Percentiles rank a stretch among this genome's conserved stretches.
Evolutionary conservation across 768 basidiomycete genomes (phyloP).

Genomic region (Auriscalpium orientale): DNA sequence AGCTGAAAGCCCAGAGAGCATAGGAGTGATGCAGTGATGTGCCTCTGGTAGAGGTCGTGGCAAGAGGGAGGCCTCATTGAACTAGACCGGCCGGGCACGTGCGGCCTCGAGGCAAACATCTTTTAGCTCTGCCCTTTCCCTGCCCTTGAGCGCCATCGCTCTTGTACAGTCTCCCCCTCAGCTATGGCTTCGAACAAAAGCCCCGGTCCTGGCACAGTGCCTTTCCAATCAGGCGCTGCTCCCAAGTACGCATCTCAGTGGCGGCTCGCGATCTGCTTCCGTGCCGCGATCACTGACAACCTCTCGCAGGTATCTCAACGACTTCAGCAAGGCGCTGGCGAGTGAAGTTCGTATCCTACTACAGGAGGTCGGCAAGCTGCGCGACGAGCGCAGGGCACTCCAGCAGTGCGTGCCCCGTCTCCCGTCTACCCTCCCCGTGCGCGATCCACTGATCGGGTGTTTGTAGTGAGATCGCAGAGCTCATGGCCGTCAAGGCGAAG

Average conservation of each 20-base stretch:
- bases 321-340: constrained; percentile 57
- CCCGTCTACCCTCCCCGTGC: not conserved
- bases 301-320: constrained; percentile 41
- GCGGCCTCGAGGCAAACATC: too few relatives aligned
- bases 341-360: constrained; percentile 55
- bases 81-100: too few relatives aligned
- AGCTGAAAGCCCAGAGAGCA: too few relatives aligned
- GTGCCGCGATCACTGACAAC: not conserved
- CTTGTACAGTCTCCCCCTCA: not conserved
- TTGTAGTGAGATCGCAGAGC: constrained; percentile 71
- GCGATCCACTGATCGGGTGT: not conserved
- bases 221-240: not conserved
- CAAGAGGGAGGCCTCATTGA: too few relatives aligned
- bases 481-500: constrained; percentile 79
- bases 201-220: not conserved
- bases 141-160: not conserved
- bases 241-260: not conserved
- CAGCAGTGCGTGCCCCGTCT: constrained; percentile 37
- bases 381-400: constrained; percentile 49
- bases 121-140: not conserved
- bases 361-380: constrained; percentile 51
- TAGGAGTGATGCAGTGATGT: too few relatives aligned
- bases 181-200: not conserved
- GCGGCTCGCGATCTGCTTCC: not conserved
- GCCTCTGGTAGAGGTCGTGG: too few relatives aligned